Evolutionary conservation across 2,329 filamentous ascomycete species (phyloP).

Genomic region (Clonostachys chloroleuca): DNA sequence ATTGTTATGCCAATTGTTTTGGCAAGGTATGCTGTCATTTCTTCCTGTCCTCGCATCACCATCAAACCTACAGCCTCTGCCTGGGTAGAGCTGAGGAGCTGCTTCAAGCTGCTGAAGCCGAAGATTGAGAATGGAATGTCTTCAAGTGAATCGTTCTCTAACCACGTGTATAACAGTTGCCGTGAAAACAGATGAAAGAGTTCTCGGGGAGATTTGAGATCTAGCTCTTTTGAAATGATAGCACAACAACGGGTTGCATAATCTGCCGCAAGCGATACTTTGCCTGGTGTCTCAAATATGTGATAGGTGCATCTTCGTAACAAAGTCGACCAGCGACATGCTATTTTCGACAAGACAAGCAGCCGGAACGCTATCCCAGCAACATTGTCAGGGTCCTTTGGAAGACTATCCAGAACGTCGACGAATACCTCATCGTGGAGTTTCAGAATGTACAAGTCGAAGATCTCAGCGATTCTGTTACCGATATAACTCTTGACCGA

Average conservation of each 20-base stretch:
- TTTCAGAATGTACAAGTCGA: slow-evolving; percentile 76
- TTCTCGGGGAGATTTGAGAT: slow-evolving; percentile 60
- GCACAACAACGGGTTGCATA: slow-evolving; percentile 72
- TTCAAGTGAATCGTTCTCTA: slow-evolving; percentile 61
- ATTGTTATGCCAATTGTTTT: slow-evolving; percentile 48
- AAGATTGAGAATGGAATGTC: slow-evolving; percentile 84
- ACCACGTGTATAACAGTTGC: slow-evolving; percentile 89
- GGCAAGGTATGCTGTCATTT: slow-evolving; percentile 58
- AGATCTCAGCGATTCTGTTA: slow-evolving; percentile 65
- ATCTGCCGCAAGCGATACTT: slow-evolving; percentile 56
- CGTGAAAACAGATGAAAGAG: slow-evolving; percentile 83
- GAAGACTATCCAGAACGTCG: slow-evolving; percentile 78
- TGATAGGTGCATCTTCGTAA: slow-evolving; percentile 86
- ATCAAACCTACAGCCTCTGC: slow-evolving; percentile 77
- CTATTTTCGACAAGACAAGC: slow-evolving; percentile 70
- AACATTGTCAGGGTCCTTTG: slow-evolving; percentile 61
- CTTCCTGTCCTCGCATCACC: slow-evolving; percentile 73
- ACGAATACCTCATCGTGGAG: slow-evolving; percentile 81
- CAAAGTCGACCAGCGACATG: slow-evolving; percentile 79
- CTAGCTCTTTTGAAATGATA: slow-evolving; percentile 60
- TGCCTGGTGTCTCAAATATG: slow-evolving; percentile 86
- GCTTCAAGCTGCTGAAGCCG: slow-evolving; percentile 63
- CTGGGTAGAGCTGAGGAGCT: slow-evolving; percentile 67
- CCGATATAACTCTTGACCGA: slow-evolving; percentile 74
- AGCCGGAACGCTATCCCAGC: slow-evolving; percentile 87